Evolutionary conservation across 352 stramenopile species (phyloP).

Genomic region (Phytophthora citrophthora): DNA sequence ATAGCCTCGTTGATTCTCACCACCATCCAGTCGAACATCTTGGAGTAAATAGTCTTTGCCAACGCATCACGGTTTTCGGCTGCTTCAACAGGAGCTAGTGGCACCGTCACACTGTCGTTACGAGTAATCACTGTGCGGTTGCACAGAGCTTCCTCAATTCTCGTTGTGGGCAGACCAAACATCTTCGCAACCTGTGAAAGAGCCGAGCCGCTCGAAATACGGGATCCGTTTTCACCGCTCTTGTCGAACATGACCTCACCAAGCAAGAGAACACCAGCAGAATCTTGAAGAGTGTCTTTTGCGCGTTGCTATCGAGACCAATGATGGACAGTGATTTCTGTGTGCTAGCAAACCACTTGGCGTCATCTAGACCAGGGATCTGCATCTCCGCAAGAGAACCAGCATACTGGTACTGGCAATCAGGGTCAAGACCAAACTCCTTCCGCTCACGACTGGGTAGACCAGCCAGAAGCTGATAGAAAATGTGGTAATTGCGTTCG

Average conservation of each 20-base stretch:
- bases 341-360: conserved; percentile 82
- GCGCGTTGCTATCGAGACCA: conserved; percentile 56
- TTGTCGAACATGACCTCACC: conserved; percentile 95
- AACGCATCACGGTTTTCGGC: conserved; percentile 95
- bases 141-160: conserved; percentile 93
- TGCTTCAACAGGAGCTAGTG: conserved; percentile 89
- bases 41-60: conserved; percentile 98
- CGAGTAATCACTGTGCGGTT: conserved; percentile 92
- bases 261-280: conserved; percentile 95
- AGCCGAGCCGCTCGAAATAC: conserved; percentile 69
- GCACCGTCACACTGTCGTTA: conserved; percentile 85
- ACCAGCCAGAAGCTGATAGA: conserved; percentile 94
- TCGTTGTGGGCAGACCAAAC: conserved; percentile 87
- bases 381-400: conserved; percentile 76
- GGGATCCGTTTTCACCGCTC: conserved; percentile 73
- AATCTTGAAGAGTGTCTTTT: conserved; percentile 85
- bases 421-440: conserved; percentile 69
- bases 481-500: conserved; percentile 98
- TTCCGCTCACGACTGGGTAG: conserved; percentile 59
- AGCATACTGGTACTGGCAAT: conserved; percentile 78
- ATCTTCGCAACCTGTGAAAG: conserved; percentile 86
- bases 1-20: conserved; percentile 88
- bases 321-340: conserved; percentile 85
- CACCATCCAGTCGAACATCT: conserved; percentile 98
- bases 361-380: conserved; percentile 87